phyloP scores from a whole-genome alignment of 306 rosid genomes.

The Malus sylvestris region DNA sequence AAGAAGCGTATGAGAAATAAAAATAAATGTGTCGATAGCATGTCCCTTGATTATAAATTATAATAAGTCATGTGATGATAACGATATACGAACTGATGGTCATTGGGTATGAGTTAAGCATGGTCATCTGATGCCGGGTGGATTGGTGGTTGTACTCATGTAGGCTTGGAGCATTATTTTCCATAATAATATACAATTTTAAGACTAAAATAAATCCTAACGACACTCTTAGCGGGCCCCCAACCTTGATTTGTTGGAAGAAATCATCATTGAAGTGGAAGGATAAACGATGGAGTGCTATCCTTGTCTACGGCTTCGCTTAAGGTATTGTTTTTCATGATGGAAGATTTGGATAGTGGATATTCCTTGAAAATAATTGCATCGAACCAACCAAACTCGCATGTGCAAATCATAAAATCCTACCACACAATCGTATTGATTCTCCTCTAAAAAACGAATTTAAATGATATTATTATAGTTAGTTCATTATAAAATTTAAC shows the following conservation, averaged over 20 bases:
- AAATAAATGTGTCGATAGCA: rapidly evolving
- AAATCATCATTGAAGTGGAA: too few species aligned
- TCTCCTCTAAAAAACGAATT: too few species aligned
- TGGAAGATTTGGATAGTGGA: background rate
- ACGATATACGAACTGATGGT: background rate
- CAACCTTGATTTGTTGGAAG: background rate
- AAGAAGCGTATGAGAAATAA: too few species aligned
- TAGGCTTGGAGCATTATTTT: background rate
- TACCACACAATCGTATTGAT: background rate
- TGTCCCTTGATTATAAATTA: too few species aligned
- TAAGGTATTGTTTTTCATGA: background rate
- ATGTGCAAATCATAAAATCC: background rate
- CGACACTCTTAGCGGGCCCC: too few species aligned
- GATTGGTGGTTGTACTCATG: background rate
- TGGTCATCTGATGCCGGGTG: background rate
- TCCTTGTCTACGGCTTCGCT: too few species aligned
- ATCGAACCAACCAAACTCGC: background rate
- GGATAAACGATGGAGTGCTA: too few species aligned
- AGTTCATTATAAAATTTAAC: rapidly evolving
- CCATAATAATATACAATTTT: too few species aligned
- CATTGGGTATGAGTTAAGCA: too few species aligned
- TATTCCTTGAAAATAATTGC: too few species aligned
- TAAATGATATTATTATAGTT: too few species aligned
- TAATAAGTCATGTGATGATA: background rate
- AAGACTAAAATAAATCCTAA: too few species aligned